Conservation (phyloP, 2,329 filamentous ascomycete genomes). For the Venturia carpophila region DNA sequence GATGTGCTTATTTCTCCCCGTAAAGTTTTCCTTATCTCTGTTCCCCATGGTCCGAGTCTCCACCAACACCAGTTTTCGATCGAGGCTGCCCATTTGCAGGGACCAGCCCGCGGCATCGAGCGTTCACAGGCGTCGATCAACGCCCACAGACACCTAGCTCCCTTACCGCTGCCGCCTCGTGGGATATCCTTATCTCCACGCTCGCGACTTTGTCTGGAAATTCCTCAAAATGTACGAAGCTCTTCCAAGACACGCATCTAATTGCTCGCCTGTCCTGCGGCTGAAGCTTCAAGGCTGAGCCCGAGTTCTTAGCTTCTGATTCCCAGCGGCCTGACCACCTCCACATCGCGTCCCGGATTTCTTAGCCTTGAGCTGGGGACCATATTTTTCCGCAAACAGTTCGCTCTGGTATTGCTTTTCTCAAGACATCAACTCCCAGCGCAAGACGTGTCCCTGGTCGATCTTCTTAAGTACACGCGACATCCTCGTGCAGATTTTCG, state of each 20-base stretch:
- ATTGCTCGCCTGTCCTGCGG: constrained; percentile 1
- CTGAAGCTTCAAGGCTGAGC: neutral
- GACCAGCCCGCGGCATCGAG: neutral
- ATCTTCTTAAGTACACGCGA: constrained; percentile 8
- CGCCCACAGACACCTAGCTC: neutral
- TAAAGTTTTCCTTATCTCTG: neutral
- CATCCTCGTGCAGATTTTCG: neutral
- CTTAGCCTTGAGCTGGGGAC: neutral
- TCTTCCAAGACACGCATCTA: neutral
- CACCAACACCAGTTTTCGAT: neutral
- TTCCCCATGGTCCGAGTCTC: neutral
- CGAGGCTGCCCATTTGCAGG: neutral
- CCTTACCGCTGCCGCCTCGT: neutral
- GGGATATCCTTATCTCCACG: constrained; percentile 6
- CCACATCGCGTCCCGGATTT: neutral
- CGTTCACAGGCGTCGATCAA: neutral
- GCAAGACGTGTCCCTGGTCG: neutral
- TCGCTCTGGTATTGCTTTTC: neutral
- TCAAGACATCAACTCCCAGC: neutral
- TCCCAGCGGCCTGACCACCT: neutral
- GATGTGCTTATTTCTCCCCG: neutral
- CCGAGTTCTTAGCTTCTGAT: neutral
- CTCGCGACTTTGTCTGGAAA: neutral
- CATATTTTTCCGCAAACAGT: neutral
- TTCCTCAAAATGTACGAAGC: neutral